Percentiles rank a stretch among this genome's conserved stretches.
Conservation (phyloP, 2,329 filamentous ascomycete genomes). For the Xylaria sp. region DNA sequence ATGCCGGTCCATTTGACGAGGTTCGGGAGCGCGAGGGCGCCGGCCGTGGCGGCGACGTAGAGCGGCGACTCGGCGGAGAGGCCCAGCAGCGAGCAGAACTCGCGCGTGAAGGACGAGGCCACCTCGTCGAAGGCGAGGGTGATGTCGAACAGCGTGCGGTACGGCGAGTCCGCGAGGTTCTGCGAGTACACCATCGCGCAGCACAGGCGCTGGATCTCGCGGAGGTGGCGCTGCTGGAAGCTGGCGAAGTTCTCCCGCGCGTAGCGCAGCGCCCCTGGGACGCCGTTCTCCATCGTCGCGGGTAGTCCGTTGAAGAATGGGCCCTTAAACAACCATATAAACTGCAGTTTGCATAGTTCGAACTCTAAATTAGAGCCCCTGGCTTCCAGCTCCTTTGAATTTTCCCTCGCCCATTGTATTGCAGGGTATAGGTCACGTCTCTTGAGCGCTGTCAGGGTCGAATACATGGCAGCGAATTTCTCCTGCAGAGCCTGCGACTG, state of each 20-base stretch:
- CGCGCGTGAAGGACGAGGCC: constrained; percentile 83
- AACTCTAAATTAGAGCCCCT: constrained; percentile 94
- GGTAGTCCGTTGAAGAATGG: constrained; percentile 59
- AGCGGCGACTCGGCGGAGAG: constrained; percentile 90
- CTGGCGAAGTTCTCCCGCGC: constrained; percentile 73
- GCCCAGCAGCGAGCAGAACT: constrained; percentile 91
- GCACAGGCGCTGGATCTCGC: constrained; percentile 81
- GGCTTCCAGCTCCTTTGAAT: constrained; percentile 73
- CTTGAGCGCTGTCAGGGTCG: constrained; percentile 80
- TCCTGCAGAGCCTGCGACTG: constrained; percentile 73
- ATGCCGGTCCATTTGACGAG: constrained; percentile 87
- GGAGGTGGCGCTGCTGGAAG: constrained; percentile 76
- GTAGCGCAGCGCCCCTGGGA: constrained; percentile 73
- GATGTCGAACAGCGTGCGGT: constrained; percentile 77
- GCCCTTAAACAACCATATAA: constrained; percentile 83
- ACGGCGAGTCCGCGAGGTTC: constrained; percentile 79
- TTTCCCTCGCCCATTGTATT: constrained; percentile 81
- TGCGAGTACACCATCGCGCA: constrained; percentile 79
- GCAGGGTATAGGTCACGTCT: constrained; percentile 78
- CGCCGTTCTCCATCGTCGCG: constrained; percentile 57
- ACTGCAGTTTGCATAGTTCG: constrained; percentile 88
- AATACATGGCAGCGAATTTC: constrained; percentile 89
- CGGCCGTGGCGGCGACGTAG: constrained; percentile 90
- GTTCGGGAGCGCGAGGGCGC: constrained; percentile 86
- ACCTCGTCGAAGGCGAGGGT: constrained; percentile 81